These are phyloP conservation scores for Pleurotus cornucopiae DNA, from an alignment of 768 basidiomycete species.

Conservation along the genomic window DNA sequence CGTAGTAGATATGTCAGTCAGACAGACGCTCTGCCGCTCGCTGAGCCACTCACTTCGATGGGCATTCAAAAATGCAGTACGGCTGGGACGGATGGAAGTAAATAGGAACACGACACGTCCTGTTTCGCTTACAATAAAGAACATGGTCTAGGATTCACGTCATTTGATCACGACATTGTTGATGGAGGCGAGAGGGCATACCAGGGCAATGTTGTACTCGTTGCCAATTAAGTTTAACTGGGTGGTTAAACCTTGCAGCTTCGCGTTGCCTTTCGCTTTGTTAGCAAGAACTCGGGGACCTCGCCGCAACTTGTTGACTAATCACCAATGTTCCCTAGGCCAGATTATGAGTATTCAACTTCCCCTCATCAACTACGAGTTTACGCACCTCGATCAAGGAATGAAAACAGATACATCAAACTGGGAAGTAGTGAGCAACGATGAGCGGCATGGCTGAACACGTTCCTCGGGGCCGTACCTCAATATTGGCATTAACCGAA, in stretches of 20 bases:
- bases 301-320: slow-evolving; percentile 7
- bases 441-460: background rate
- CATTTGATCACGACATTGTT: background rate
- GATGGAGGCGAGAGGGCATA: slow-evolving; percentile 20
- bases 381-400: slow-evolving; percentile 55
- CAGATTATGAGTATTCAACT: background rate
- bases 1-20: background rate
- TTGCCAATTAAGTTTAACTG: slow-evolving; percentile 55
- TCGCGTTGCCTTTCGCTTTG: slow-evolving; percentile 51
- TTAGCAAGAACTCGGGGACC: background rate
- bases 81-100: slow-evolving; percentile 27
- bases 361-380: background rate
- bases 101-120: background rate
- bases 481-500: slow-evolving; percentile 54
- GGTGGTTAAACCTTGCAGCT: slow-evolving; percentile 53
- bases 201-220: slow-evolving; percentile 65
- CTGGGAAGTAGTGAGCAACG: slow-evolving; percentile 13
- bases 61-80: slow-evolving; percentile 64
- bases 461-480: background rate
- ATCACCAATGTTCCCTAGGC: slow-evolving; percentile 52
- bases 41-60: slow-evolving; percentile 49
- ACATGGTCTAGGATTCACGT: slow-evolving; percentile 49
- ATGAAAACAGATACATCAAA: slow-evolving; percentile 59
- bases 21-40: too few species aligned
- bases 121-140: slow-evolving; percentile 50